Percentiles rank a stretch among this genome's conserved stretches.
phyloP scores from a whole-genome alignment of 169 alveolate species.

The Plasmodium gallinaceum region DNA sequence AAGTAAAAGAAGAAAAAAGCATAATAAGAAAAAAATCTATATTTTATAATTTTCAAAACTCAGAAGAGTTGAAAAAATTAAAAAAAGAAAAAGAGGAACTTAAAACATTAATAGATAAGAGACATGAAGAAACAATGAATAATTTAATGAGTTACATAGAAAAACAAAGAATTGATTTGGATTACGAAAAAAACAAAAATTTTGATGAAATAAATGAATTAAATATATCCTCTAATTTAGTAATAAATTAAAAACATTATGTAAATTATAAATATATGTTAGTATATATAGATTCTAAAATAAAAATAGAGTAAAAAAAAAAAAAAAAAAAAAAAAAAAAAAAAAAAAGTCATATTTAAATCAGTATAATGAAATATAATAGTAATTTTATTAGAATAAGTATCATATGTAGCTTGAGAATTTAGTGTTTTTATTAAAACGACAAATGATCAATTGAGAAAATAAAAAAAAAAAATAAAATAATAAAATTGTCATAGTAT shows the following conservation, averaged over 20 bases:
- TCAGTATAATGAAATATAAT: no score
- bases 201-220: conserved; percentile 48
- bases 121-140: conserved; percentile 55
- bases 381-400: no score
- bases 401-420: no score
- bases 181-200: conserved; percentile 37
- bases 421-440: background rate
- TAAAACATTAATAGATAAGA: conserved; percentile 28
- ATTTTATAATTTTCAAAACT: conserved; percentile 67
- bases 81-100: conserved; percentile 54
- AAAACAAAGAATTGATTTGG: conserved; percentile 32
- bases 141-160: conserved; percentile 40
- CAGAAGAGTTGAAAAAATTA: conserved; percentile 51
- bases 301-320: no score
- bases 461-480: background rate
- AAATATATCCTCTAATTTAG: conserved; percentile 38
- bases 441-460: background rate
- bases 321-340: no score
- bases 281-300: no score
- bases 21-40: conserved; percentile 37
- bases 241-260: conserved; percentile 4
- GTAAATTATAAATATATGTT: background rate
- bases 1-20: conserved; percentile 24
- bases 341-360: no score
- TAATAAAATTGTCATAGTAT: background rate